These are phyloP conservation scores for Coccomyxa sp. DNA, from an alignment of 139 green algal species.

Conservation along the genomic window DNA sequence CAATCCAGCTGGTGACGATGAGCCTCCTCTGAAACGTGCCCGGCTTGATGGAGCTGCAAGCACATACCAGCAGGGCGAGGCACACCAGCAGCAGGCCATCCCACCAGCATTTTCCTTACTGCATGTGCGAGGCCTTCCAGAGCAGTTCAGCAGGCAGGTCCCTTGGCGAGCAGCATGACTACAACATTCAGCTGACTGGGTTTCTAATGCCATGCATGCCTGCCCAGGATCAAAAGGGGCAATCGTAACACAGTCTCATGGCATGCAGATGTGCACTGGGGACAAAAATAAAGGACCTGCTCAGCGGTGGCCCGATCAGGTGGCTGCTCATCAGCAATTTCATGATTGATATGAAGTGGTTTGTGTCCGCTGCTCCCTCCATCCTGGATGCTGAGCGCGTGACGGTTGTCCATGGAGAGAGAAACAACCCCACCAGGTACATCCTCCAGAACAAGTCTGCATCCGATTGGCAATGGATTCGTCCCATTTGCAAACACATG, in stretches of 20 bases:
- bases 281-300: slow-evolving; percentile 20
- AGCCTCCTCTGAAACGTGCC: background rate
- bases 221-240: background rate
- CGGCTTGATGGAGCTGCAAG: background rate
- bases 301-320: slow-evolving; percentile 23
- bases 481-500: background rate
- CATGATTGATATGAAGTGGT: slow-evolving; percentile 67
- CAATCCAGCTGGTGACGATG: background rate
- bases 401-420: slow-evolving; percentile 45
- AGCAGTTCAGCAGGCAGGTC: background rate
- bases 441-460: background rate
- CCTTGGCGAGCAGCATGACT: background rate
- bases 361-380: slow-evolving; percentile 52
- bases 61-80: background rate
- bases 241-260: background rate
- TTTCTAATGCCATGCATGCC: background rate
- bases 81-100: background rate
- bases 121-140: background rate
- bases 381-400: slow-evolving; percentile 32
- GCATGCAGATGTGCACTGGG: background rate
- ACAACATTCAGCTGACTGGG: background rate
- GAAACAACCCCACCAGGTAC: background rate
- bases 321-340: slow-evolving; percentile 62
- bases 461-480: background rate
- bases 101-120: background rate